Percentiles rank a stretch among this genome's conserved stretches.
These are phyloP conservation scores for Cladorrhinum samala DNA, from an alignment of 495 filamentous ascomycete genomes.

Conservation along the genomic window DNA sequence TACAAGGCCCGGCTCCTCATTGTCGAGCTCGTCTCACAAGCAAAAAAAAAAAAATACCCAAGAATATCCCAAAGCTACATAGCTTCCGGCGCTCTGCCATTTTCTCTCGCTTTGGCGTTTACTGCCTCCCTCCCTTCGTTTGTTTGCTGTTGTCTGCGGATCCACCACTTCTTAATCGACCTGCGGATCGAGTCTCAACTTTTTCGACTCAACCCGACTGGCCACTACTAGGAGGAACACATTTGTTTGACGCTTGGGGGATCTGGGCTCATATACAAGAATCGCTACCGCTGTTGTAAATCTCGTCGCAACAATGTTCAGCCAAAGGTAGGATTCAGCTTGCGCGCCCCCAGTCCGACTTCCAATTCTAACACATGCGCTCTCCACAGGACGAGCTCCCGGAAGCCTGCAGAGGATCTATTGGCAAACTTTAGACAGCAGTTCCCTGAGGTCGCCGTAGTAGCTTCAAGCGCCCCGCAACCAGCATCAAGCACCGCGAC, in stretches of 20 bases:
- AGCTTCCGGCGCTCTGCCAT: not conserved
- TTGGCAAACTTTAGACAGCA: slow-evolving; percentile 75
- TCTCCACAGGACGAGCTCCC: slow-evolving; percentile 63
- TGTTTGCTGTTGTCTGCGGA: too few species aligned
- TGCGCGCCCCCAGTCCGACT: not conserved
- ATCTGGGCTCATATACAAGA: too few species aligned
- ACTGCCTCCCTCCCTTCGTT: not conserved
- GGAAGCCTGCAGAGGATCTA: slow-evolving; percentile 81
- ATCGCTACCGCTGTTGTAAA: slow-evolving; percentile 12
- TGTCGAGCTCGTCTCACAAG: too few species aligned
- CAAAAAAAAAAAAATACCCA: too few species aligned
- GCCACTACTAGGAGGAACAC: too few species aligned
- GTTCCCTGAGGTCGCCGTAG: slow-evolving; percentile 58
- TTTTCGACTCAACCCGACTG: too few species aligned
- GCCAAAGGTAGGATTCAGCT: slow-evolving; percentile 27
- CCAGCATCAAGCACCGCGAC: slow-evolving; percentile 30
- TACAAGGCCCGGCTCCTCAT: too few species aligned
- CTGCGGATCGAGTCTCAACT: too few species aligned
- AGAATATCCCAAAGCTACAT: too few species aligned
- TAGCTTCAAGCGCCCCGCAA: slow-evolving; percentile 27
- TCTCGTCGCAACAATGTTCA: slow-evolving; percentile 31
- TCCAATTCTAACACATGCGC: slow-evolving; percentile 18
- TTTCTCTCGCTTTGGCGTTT: not conserved
- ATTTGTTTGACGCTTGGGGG: too few species aligned
- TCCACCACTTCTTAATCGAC: too few species aligned